Evolutionary conservation across 192 early-diverging fungal genomes (phyloP).

Genomic region (Dispira parvispora): DNA sequence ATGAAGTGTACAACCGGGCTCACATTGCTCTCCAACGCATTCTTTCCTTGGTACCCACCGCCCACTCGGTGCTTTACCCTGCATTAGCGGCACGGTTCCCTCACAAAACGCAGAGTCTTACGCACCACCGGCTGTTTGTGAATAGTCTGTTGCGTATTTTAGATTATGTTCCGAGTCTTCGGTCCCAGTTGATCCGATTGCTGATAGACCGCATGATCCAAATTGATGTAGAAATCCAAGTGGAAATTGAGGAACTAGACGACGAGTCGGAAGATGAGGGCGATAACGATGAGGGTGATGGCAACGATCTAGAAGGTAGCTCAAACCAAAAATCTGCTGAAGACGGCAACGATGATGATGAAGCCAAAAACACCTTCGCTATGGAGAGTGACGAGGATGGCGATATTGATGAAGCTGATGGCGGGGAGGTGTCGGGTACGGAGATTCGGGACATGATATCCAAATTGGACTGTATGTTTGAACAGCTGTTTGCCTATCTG

Average conservation of each 20-base stretch:
- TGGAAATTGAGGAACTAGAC: conserved; percentile 71
- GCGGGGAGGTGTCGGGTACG: conserved; percentile 16
- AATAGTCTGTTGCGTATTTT: conserved; percentile 57
- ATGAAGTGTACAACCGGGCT: conserved; percentile 31
- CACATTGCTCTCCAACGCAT: conserved; percentile 43
- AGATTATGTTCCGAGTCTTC: conserved; percentile 58
- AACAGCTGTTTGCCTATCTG: conserved; percentile 45
- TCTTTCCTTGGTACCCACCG: conserved; percentile 51
- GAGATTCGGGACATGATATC: conserved; percentile 37
- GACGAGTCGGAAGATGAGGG: conserved; percentile 36
- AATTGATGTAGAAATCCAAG: conserved; percentile 89
- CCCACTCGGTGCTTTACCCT: conserved; percentile 39
- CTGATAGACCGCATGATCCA: conserved; percentile 71
- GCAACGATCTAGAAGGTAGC: conserved; percentile 9
- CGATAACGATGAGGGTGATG: conserved; percentile 22
- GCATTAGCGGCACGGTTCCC: conserved; percentile 53
- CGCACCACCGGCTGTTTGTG: conserved; percentile 43
- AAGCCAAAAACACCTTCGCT: background rate
- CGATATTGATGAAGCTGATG: conserved; percentile 17
- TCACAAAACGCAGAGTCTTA: conserved; percentile 42
- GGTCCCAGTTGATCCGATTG: conserved; percentile 50
- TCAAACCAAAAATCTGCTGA: conserved; percentile 8
- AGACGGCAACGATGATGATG: conserved; percentile 17
- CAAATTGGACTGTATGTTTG: conserved; percentile 60
- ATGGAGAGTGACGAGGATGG: conserved; percentile 12